Conservation (phyloP, 73 alveolate species). For the Blepharisma japonicum region DNA sequence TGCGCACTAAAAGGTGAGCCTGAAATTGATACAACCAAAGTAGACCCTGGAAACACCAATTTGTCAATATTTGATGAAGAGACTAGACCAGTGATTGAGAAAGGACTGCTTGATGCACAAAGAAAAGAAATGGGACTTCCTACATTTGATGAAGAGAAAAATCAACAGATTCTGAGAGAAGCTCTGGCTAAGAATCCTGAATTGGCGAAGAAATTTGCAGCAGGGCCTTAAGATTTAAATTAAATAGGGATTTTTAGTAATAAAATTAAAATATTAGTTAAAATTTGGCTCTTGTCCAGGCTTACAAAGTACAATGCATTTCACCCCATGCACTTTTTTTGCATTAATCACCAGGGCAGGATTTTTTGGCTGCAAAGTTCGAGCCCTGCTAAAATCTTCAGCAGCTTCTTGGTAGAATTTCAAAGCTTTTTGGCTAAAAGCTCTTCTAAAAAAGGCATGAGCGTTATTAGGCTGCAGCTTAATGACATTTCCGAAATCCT, state of each 20-base stretch:
- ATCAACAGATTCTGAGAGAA: constrained; percentile 74
- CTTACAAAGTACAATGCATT: constrained; percentile 77
- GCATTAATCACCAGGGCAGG: constrained; percentile 73
- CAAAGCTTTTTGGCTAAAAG: constrained; percentile 76
- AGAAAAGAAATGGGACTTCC: constrained; percentile 93
- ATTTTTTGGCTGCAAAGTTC: constrained; percentile 71
- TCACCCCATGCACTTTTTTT: constrained; percentile 67
- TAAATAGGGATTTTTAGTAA: neutral
- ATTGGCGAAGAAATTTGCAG: constrained; percentile 52
- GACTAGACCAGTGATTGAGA: constrained; percentile 91
- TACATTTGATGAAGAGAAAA: constrained; percentile 82
- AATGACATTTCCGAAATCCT: constrained; percentile 73
- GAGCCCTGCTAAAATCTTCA: constrained; percentile 85
- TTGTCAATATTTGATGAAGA: constrained; percentile 93
- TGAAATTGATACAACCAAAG: constrained; percentile 87
- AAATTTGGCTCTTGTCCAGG: constrained; percentile 84
- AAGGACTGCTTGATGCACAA: constrained; percentile 95
- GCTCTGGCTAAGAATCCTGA: constrained; percentile 97
- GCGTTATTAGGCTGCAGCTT: constrained; percentile 82
- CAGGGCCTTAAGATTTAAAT: neutral
- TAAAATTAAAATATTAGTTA: constrained; percentile 10
- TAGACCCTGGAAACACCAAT: constrained; percentile 93
- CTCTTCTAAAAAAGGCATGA: constrained; percentile 91
- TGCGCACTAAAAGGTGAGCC: constrained; percentile 79
- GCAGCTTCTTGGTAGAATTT: constrained; percentile 74